Conservation (phyloP, 2,329 filamentous ascomycete species). For the Xylariaceae sp. region DNA sequence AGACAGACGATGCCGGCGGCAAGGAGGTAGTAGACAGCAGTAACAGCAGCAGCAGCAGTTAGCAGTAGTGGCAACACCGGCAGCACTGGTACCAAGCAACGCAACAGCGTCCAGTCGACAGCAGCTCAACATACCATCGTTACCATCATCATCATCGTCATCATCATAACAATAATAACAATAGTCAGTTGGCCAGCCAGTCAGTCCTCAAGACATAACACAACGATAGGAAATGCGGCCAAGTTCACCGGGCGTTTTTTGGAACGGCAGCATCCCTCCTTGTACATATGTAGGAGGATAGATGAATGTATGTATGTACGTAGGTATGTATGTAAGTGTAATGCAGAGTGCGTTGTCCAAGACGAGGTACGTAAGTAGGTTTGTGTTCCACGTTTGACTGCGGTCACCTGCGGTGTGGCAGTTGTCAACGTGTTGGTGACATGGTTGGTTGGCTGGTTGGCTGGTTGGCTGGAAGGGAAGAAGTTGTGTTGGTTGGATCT, state of each 20-base stretch:
- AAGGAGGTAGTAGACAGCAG: constrained; percentile 1
- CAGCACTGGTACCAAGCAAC: background rate
- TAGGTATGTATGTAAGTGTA: constrained; percentile 21
- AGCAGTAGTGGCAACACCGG: background rate
- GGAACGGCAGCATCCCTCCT: constrained; percentile 23
- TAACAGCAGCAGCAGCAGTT: background rate
- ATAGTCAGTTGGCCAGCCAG: no score
- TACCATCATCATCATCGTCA: no score
- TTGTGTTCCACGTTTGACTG: constrained; percentile 22
- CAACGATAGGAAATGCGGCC: constrained; percentile 25
- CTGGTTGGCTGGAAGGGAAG: background rate
- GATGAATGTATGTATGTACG: no score
- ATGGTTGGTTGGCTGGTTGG: constrained; percentile 11
- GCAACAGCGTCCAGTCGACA: background rate
- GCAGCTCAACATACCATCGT: background rate
- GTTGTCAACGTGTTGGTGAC: constrained; percentile 30
- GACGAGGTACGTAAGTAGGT: background rate
- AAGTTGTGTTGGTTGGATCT: background rate
- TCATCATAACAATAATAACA: no score
- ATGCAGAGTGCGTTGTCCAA: constrained; percentile 28
- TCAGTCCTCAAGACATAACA: background rate
- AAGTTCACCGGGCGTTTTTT: constrained; percentile 15
- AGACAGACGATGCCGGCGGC: constrained; percentile 1
- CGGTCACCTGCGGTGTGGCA: constrained; percentile 28
- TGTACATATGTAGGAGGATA: background rate